Base-by-base conservation (phyloP, 140 eudicot genomes). In the Cichorium intybus region DNA sequence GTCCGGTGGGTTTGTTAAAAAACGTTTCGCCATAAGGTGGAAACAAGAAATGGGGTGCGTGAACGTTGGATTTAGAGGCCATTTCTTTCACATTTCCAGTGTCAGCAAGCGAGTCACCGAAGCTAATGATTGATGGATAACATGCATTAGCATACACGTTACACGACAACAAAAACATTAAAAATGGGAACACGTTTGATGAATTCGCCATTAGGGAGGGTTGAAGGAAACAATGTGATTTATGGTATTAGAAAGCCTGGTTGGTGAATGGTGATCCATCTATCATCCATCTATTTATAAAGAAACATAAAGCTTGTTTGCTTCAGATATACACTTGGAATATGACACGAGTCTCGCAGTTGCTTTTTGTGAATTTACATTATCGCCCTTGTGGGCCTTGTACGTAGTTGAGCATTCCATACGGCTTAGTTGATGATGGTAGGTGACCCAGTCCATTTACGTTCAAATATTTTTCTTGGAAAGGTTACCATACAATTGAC, bases 1-100 rank as follows among this genome's bases (percentile, higher is more conserved):
- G 79, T 8, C 85, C 85, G 10, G 85, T 76, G 16, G 85, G 85
- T 47, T 58, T 62, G 54, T 71, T 73, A 31, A 77, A 77, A 68
- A 33, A 77, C 4, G 77, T 77, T 20, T 62, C 72, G 1, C 82
- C 82, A 45, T 77, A 77, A 14, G 82, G 82, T 1, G 74, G 74
- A 27, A 17, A 65, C 35, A 60, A 12, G 47, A 59, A 64, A 37
- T 58, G 66, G 61, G 71, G 82, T 15, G 50, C 24, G 14, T 7
- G 27, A 14, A 23, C 61, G 10, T 57, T 24, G 26, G 67, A 27
- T 6, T 33, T 53, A 0, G 31, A 10, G 31, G 35, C 41, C 20
- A 77, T 50, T 35, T 43, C 70, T 49, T 65, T 68, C 6, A 65
- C 47, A 60, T 79, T 79, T 33, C 83, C 83, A 3, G 83, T 79